Evolutionary conservation across 1,284 basidiomycete genomes (phyloP).

Genomic region (Lignosus rhinocerotis): DNA sequence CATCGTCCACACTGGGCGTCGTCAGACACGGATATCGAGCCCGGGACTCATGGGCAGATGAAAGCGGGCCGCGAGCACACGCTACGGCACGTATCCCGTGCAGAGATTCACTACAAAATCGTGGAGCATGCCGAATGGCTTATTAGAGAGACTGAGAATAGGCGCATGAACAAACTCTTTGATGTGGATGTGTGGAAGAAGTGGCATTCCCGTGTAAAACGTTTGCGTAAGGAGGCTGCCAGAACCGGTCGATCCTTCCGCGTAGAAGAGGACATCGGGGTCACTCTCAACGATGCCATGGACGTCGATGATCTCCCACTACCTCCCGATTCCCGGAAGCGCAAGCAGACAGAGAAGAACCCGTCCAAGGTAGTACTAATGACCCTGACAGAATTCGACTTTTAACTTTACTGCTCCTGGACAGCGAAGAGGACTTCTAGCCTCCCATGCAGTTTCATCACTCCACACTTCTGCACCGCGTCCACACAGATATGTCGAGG

Average conservation of each 20-base stretch:
- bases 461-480: background rate
- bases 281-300: slow-evolving; percentile 8
- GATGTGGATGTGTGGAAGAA: slow-evolving; percentile 44
- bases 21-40: slow-evolving; percentile 36
- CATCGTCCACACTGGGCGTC: slow-evolving; percentile 35
- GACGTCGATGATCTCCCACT: slow-evolving; percentile 9
- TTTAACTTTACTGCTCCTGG: background rate
- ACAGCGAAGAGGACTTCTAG: background rate
- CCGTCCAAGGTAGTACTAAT: background rate
- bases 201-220: slow-evolving; percentile 40
- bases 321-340: background rate
- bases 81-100: slow-evolving; percentile 43
- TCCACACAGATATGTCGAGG: background rate
- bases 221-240: slow-evolving; percentile 32
- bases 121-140: slow-evolving; percentile 55
- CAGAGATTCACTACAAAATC: slow-evolving; percentile 46
- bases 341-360: slow-evolving; percentile 4
- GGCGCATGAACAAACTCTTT: slow-evolving; percentile 33
- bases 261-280: slow-evolving; percentile 25
- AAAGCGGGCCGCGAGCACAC: slow-evolving; percentile 14
- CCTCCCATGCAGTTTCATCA: background rate
- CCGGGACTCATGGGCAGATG: slow-evolving; percentile 28
- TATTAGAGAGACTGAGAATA: slow-evolving; percentile 41
- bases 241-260: slow-evolving; percentile 32
- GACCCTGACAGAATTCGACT: too few relatives aligned